Base-by-base conservation (phyloP, 140 eudicot species). In the Cichorium intybus region DNA sequence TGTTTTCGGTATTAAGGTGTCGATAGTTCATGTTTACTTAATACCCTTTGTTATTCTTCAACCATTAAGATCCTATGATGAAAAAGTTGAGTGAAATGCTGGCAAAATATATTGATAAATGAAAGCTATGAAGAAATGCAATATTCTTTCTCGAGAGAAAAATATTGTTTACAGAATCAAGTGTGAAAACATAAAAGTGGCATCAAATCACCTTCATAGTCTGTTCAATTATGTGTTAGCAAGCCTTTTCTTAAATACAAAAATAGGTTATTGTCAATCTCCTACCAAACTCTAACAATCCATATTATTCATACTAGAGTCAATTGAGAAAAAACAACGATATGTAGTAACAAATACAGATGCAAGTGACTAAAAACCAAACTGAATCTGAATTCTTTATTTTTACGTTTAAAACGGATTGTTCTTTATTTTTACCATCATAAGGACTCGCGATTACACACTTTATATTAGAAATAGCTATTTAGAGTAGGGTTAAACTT, bases 21-120 rank as follows among this genome's bases (percentile, higher is more conserved):
- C n/a, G n/a, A n/a, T n/a, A n/a, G 74, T 80, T 74, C 97, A 90
- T 90, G 16, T 79, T 74, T 46, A 27, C 21, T 58, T 29, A n/a
- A 10, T 56, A 21, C 9, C 11, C 17, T 23, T 65, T 60, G 48
- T 45, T 63, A 77, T 53, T 58, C 72, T 68, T 75, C 29, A 64
- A 74, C 58, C 78, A 74, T 62, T 31, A 24, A 78, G 75, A 77
- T 56, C 83, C 82, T 75, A 80, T n/a, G 27, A 65, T 10, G 15
- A 60, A 62, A 20, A 59, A 65, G 62, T 24, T 20, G 73, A 47
- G 45, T 20, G 34, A 76, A 69, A 15, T 69, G 21, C 55, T n/a
- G 51, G 31, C 21, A 69, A 45, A 62, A 34, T 29, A 54, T 48
- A 49, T 27, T 21, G 37, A 20, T 33, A 48, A 48, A 22, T 39